phyloP scores from a whole-genome alignment of 1,139 yeast genomes.

The Lodderomyces pseudojiufengensis region DNA sequence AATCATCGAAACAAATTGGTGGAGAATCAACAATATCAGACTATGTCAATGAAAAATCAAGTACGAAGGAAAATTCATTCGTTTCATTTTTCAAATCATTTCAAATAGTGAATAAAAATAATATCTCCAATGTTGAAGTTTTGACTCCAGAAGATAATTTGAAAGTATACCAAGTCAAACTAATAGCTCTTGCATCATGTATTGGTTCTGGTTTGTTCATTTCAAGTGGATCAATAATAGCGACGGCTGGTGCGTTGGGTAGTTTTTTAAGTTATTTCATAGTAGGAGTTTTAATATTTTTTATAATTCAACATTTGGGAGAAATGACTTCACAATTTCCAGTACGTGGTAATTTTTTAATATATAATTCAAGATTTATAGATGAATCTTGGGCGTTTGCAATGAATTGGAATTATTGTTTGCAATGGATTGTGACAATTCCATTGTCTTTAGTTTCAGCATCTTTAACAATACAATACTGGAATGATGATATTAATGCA shows the following conservation, averaged over 20 bases:
- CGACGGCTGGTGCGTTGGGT: slow-evolving; percentile 66
- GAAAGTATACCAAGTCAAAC: slow-evolving; percentile 38
- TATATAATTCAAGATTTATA: slow-evolving; percentile 37
- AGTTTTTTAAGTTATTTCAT: slow-evolving; percentile 49
- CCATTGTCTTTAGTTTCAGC: slow-evolving; percentile 40
- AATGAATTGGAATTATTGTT: slow-evolving; percentile 43
- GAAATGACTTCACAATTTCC: slow-evolving; percentile 40
- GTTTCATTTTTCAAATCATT: slow-evolving; percentile 10
- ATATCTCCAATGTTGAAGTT: slow-evolving; percentile 10
- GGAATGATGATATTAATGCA: slow-evolving; percentile 35
- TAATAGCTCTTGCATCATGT: slow-evolving; percentile 83
- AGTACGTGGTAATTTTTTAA: slow-evolving; percentile 39
- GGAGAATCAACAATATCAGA: neutral
- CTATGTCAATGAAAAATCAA: neutral
- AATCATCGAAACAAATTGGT: slow-evolving; percentile 4
- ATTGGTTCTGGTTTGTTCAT: slow-evolving; percentile 56
- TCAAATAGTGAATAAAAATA: slow-evolving; percentile 7
- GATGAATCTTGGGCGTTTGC: slow-evolving; percentile 44
- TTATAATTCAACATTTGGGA: slow-evolving; percentile 40
- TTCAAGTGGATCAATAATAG: slow-evolving; percentile 34
- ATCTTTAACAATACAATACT: slow-evolving; percentile 37
- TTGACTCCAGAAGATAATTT: slow-evolving; percentile 17
- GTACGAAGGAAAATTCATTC: slow-evolving; percentile 3
- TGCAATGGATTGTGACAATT: slow-evolving; percentile 34
- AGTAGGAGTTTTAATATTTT: slow-evolving; percentile 25